A percentile compares a stretch with the other conserved stretches of the same genome.
Conservation (phyloP, 208 protist genomes). For the Trypanosomatidae sp. region DNA sequence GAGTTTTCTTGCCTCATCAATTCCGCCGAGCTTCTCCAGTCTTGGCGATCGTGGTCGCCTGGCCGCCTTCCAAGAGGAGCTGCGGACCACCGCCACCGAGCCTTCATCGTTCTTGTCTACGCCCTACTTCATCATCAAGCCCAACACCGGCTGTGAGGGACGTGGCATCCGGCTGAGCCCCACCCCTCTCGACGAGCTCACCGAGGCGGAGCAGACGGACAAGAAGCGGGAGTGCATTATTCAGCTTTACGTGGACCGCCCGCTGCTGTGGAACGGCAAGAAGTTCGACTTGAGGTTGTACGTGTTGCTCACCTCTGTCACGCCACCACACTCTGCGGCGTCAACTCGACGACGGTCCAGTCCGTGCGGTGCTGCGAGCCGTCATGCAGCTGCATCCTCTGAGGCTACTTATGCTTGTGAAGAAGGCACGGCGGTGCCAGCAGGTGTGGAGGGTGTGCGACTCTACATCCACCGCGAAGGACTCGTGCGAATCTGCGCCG, state of each 20-base stretch:
- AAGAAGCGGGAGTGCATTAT: conserved; percentile 57
- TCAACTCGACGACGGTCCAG: no score
- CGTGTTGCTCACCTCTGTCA: conserved; percentile 61
- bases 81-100: not conserved
- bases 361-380: no score
- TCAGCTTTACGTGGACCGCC: conserved; percentile 88
- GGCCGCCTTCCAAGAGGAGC: conserved; percentile 23
- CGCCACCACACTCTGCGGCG: not conserved
- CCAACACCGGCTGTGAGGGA: conserved; percentile 82
- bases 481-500: conserved; percentile 92
- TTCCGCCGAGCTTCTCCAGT: conserved; percentile 65
- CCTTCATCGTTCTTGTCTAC: not conserved
- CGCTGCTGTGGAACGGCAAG: conserved; percentile 87
- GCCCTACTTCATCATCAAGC: conserved; percentile 86
- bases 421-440: conserved; percentile 1
- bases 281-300: conserved; percentile 97
- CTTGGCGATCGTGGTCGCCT: conserved; percentile 32
- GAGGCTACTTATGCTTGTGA: no score
- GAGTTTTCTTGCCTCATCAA: conserved; percentile 23
- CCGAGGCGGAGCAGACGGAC: conserved; percentile 23
- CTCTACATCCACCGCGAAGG: conserved; percentile 89
- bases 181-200: conserved; percentile 45
- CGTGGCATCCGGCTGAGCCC: conserved; percentile 74
- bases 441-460: conserved; percentile 51
- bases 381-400: no score